Evolutionary conservation across 202 grass and related monocot species (phyloP).

Genomic region (Saccharum hybrid): DNA sequence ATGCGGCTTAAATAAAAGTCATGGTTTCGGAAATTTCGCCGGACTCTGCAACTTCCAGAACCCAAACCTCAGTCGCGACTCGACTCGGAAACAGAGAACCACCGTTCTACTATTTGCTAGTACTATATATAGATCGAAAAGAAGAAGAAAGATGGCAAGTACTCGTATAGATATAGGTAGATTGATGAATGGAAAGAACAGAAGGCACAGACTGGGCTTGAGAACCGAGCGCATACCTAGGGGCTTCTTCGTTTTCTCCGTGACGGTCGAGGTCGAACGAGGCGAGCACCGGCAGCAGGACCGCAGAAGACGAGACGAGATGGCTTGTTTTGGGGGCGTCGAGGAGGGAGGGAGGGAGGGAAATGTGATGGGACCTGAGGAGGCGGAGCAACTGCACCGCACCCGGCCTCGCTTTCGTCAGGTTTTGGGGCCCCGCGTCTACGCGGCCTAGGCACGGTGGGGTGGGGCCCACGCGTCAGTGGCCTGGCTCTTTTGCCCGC

Average conservation of each 20-base stretch:
- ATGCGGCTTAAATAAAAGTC: neutral
- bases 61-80: neutral
- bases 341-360: no score
- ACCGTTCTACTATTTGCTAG: neutral
- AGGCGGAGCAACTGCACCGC: conserved; percentile 15
- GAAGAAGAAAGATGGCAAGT: neutral
- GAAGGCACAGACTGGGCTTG: neutral
- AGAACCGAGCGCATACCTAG: conserved; percentile 15
- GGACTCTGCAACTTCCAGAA: neutral
- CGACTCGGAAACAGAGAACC: neutral
- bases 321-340: neutral
- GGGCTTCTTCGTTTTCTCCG: neutral
- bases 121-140: neutral
- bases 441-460: neutral
- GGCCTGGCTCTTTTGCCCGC: neutral
- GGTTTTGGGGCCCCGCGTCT: neutral
- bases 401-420: neutral
- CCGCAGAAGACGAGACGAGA: neutral
- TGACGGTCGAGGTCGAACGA: neutral
- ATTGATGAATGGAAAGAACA: neutral
- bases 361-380: neutral
- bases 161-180: neutral
- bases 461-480: neutral
- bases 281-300: neutral
- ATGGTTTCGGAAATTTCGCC: neutral